These are phyloP conservation scores for Solanum sparsipilum DNA, from an alignment of 257 asterid genomes.

Conservation along the genomic window DNA sequence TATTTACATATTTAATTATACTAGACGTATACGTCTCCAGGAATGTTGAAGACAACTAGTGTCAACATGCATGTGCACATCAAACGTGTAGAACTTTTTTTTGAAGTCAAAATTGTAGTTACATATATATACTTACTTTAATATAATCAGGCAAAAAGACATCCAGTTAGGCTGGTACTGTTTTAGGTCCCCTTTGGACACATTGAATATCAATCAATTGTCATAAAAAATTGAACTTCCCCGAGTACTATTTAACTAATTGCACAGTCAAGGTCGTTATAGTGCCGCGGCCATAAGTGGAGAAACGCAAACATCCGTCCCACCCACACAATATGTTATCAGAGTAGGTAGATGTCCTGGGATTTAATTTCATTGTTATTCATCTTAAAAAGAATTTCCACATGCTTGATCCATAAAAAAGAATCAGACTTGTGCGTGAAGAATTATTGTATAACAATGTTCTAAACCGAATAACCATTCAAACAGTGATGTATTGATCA, in stretches of 20 bases:
- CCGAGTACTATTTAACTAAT: neutral
- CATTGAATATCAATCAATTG: neutral
- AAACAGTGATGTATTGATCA: too few species aligned
- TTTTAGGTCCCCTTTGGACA: neutral
- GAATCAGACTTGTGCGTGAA: too few species aligned
- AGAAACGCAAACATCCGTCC: neutral
- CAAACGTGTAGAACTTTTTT: neutral
- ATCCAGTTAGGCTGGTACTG: neutral
- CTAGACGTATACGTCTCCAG: neutral
- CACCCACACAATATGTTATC: too few species aligned
- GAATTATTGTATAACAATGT: too few species aligned
- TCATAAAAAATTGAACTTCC: neutral
- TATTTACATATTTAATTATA: neutral
- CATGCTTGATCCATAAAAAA: too few species aligned
- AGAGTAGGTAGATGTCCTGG: too few species aligned
- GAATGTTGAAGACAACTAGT: neutral
- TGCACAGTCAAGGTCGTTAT: neutral
- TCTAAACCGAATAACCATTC: too few species aligned
- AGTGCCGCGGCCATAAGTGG: neutral
- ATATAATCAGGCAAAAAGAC: neutral
- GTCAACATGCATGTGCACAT: neutral
- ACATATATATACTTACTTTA: neutral
- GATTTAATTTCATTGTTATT: too few species aligned
- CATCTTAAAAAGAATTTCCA: too few species aligned
- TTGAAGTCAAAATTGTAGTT: neutral